Evolutionary conservation across 78 protist genomes (phyloP), one percentile per base, ranked within the genome.

Genomic region (Polysphondylium violaceum): DNA sequence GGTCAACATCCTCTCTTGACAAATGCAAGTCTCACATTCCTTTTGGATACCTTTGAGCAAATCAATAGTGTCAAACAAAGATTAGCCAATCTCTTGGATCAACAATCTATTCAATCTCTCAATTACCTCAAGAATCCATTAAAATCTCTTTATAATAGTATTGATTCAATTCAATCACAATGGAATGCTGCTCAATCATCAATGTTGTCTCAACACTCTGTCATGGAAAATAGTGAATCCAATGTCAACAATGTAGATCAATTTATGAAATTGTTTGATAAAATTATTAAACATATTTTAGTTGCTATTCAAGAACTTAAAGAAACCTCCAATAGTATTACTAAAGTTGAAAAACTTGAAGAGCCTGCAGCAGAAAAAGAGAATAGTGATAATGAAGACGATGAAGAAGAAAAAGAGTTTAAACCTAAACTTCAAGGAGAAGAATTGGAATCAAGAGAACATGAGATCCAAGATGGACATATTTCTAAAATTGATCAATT

Each of bases 231-330:
- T 69, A 44, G 36, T 69, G 8, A 43, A 5, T 43, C 36, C 6
- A 33, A 83, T 69, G 43, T 25, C 40, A 59, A 58, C 12, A 23
- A 50, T 27, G 43, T 83, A 43, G 17, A 83, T 29, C 31, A 69
- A 44, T 83, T 83, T n/a, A 29, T 41, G 17, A 38, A 51, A 11
- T 29, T 16, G 21, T 83, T 47, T 67, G 91, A 73, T 40, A 43
- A 12, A 9, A 58, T 83, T 19, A 43, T 83, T 44, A 60, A 69
- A 14, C 61, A 55, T 53, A 41, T 83, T 0, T 29, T 83, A 3
- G 36, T 83, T 25, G 44, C 91, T 8, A 69, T 83, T 43, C 91
- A 83, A 69, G 47, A 67, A n/a, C 47, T 53, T 19, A 83, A 83
- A n/a, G 1, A 17, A 21, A 31, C 38, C 21, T 67, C 91, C 16